Evolutionary conservation across 495 filamentous ascomycete genomes (phyloP).

Genomic region (Lophium mytilinum): DNA sequence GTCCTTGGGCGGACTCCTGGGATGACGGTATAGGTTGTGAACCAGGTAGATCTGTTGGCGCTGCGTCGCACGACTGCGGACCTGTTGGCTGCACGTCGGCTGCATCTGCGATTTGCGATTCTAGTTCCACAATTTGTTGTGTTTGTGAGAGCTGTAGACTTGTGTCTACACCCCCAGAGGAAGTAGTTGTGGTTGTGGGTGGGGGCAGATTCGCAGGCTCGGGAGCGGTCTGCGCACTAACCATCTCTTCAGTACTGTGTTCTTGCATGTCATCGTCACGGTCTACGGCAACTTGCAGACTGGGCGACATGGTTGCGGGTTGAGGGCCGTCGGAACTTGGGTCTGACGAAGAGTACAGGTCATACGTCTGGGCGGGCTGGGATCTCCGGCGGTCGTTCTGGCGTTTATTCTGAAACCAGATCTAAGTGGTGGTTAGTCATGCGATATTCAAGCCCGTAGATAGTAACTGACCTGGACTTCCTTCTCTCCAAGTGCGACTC

Average conservation of each 20-base stretch:
- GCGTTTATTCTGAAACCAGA: constrained; percentile 98
- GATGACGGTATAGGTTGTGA: constrained; percentile 20
- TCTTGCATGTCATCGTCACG: constrained; percentile 7
- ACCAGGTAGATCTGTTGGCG: constrained; percentile 15
- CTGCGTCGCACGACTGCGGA: constrained; percentile 14
- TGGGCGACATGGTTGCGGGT: constrained; percentile 64
- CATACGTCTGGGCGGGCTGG: constrained; percentile 53
- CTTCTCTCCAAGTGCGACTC: constrained; percentile 88
- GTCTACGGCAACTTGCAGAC: constrained; percentile 14
- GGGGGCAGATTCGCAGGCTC: too few species aligned
- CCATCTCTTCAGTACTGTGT: constrained; percentile 1
- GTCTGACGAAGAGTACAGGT: constrained; percentile 5
- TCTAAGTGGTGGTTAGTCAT: constrained; percentile 46
- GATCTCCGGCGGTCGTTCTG: constrained; percentile 90
- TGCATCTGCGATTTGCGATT: constrained; percentile 10
- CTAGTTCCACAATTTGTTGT: background rate
- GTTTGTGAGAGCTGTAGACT: background rate
- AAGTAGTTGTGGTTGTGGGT: too few species aligned
- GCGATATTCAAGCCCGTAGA: background rate
- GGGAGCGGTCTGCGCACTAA: too few species aligned
- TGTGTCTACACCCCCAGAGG: background rate
- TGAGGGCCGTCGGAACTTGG: constrained; percentile 29
- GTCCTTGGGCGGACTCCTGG: constrained; percentile 12
- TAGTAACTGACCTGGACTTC: constrained; percentile 78
- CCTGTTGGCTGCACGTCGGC: constrained; percentile 10